Percentiles rank a stretch among this genome's conserved stretches.
These are phyloP conservation scores for Sarocladium brachiariae DNA, from an alignment of 2,329 filamentous ascomycete species.

Conservation along the genomic window DNA sequence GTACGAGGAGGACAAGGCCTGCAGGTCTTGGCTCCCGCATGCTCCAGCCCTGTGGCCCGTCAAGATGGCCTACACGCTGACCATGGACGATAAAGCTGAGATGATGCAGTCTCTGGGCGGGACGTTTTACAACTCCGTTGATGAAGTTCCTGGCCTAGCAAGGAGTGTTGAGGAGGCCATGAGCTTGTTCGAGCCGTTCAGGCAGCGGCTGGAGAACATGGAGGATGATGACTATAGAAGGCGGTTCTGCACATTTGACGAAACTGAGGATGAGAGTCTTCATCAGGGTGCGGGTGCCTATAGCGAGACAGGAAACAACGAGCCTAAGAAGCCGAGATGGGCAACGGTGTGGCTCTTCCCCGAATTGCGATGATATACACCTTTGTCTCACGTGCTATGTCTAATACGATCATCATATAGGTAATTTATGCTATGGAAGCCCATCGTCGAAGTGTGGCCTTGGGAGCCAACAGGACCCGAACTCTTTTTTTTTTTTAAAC, in stretches of 20 bases:
- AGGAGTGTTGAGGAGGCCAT: slow-evolving; percentile 2
- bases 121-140: slow-evolving; percentile 6
- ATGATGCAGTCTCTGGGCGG: slow-evolving; percentile 8
- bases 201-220: slow-evolving; percentile 8
- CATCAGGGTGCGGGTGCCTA: no score
- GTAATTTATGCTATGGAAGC: no score
- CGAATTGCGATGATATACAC: slow-evolving; percentile 4
- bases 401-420: no score
- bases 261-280: background rate
- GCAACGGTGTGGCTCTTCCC: slow-evolving; percentile 7
- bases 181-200: slow-evolving; percentile 8
- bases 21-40: slow-evolving; percentile 6
- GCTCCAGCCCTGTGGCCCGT: slow-evolving; percentile 6
- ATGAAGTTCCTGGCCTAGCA: slow-evolving; percentile 7
- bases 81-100: slow-evolving; percentile 8
- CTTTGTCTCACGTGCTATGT: no score
- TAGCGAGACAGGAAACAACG: background rate
- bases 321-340: slow-evolving; percentile 9
- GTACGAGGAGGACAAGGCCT: slow-evolving; percentile 8
- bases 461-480: no score
- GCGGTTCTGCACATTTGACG: slow-evolving; percentile 1
- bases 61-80: slow-evolving; percentile 7
- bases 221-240: slow-evolving; percentile 9
- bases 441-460: no score
- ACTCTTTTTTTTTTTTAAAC: no score